Conservation (phyloP, 2,329 filamentous ascomycete species). For the Neocucurbitaria cava region DNA sequence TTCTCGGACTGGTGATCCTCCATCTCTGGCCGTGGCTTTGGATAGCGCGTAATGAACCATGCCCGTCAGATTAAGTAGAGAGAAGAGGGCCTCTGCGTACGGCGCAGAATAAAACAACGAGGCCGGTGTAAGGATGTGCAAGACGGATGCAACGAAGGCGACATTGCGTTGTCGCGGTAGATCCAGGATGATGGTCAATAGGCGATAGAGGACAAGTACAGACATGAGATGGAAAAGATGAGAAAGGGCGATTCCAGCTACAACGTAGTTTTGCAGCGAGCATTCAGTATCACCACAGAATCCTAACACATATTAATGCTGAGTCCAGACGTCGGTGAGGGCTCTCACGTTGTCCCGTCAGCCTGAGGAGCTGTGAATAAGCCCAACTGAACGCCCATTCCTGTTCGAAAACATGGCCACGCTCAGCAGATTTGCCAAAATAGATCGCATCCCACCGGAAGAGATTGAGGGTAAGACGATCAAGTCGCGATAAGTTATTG, state of each 20-base stretch:
- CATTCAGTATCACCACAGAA: conserved; percentile 19
- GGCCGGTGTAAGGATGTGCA: conserved; percentile 86
- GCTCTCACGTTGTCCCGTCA: conserved; percentile 51
- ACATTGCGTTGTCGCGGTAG: conserved; percentile 49
- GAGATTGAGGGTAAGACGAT: conserved; percentile 62
- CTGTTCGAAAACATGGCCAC: conserved; percentile 77
- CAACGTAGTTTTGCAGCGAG: conserved; percentile 39
- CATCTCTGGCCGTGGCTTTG: conserved; percentile 10
- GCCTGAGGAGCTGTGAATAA: conserved; percentile 56
- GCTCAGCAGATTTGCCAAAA: conserved; percentile 67
- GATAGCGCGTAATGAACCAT: conserved; percentile 70
- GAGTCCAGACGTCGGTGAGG: conserved; percentile 2
- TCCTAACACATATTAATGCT: conserved; percentile 42
- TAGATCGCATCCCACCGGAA: conserved; percentile 85
- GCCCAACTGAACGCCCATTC: conserved; percentile 82
- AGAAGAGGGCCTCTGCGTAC: conserved; percentile 81
- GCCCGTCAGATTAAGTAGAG: conserved; percentile 77
- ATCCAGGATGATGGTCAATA: conserved; percentile 63
- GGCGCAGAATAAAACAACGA: conserved; percentile 89
- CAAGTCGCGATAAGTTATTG: conserved; percentile 17
- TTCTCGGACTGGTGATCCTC: conserved; percentile 41
- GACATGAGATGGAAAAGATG: conserved; percentile 80
- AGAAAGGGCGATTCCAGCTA: conserved; percentile 71
- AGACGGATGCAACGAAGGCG: conserved; percentile 71
- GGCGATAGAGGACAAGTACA: conserved; percentile 72